Base-by-base conservation (phyloP, 495 filamentous ascomycete genomes). In the Aspergillus bridgeri region DNA sequence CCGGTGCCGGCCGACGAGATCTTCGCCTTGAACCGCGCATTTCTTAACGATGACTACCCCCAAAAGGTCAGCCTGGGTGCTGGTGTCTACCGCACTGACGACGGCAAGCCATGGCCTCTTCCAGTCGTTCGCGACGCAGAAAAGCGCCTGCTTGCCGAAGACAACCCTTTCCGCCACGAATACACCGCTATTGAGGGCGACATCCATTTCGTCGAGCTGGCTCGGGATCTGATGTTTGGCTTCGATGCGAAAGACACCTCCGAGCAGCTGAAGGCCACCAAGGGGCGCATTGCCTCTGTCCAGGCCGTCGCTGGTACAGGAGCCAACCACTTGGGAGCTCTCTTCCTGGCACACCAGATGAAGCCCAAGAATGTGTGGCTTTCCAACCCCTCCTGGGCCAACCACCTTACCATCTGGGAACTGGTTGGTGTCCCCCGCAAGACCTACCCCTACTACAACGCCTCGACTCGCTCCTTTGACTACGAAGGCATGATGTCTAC, bases 251-350 rank as follows among this genome's bases (percentile, higher is more conserved):
- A 69, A 27, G 54, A 63, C 21, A 57, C 62, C 21, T 59, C 72
- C 23, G 61, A 65, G 25, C 61, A 68, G 47, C 54, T 60, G 19
- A 56, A 64, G 27, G 52, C 58, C 38, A 65, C 63, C 42, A 75
- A 76, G 60, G 67, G 64, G 46, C 71, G 75, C 49, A 74, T 77
- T 57, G 67, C 69, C 33, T 71, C 73, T 23, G 75, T 79, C 20
- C 89, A 93, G 70, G 91, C 91, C 60, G 89, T 97, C 74, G 95
- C 92, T 53, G 92, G 92, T 58, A 97, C 92, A 42, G 92, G 92
- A 57, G 90, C 92, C 42, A 86, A 95, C 53, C 92, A 96, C 64
- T 75, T 96, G 6, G 92, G 92, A 54, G 90, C 87, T 56, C 81
- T 91, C 57, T 96, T 97, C 80, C 85, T 97, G 53, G 79, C 86